These are phyloP conservation scores for Glycyrrhiza uralensis DNA, from an alignment of 306 rosid genomes.

Conservation along the genomic window DNA sequence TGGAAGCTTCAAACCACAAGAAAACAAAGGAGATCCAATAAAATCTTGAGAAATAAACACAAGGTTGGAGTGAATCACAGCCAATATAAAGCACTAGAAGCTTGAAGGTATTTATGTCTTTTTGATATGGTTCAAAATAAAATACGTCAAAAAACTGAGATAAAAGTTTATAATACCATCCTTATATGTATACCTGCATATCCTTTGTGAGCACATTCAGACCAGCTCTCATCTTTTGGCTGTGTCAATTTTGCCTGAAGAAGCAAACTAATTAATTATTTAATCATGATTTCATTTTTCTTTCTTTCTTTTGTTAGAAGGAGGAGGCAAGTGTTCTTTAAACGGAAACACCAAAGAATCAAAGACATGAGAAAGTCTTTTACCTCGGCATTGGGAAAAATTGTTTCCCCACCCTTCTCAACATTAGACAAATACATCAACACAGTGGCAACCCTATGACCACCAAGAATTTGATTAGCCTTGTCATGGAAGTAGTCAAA, in stretches of 20 bases:
- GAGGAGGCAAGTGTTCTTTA: not conserved
- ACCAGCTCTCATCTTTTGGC: constrained; percentile 48
- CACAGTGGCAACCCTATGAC: constrained; percentile 89
- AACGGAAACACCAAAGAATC: not conserved
- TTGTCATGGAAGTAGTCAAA: constrained; percentile 84
- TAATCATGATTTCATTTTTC: not conserved
- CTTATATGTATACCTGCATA: constrained; percentile 65
- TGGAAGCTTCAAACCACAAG: too few relatives aligned
- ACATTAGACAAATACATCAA: constrained; percentile 90
- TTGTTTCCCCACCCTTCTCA: constrained; percentile 90
- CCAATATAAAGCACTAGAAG: not conserved
- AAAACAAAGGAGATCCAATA: not conserved
- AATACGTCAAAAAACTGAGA: too few relatives aligned
- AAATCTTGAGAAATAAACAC: too few relatives aligned
- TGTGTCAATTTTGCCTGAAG: constrained; percentile 49
- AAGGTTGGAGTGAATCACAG: too few relatives aligned
- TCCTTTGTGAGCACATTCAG: constrained; percentile 80
- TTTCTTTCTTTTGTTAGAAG: not conserved
- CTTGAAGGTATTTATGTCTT: not conserved
- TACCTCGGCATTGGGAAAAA: constrained; percentile 81
- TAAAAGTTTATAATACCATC: not conserved
- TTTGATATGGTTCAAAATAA: constrained; percentile 15
- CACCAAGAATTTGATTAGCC: constrained; percentile 71
- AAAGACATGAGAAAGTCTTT: constrained; percentile 18
- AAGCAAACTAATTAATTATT: constrained; percentile 12